A percentile compares a stretch with the other conserved stretches of the same genome.
Evolutionary conservation across 129 eudicot genomes (phyloP).

Genomic region (Flaveria linearis): DNA sequence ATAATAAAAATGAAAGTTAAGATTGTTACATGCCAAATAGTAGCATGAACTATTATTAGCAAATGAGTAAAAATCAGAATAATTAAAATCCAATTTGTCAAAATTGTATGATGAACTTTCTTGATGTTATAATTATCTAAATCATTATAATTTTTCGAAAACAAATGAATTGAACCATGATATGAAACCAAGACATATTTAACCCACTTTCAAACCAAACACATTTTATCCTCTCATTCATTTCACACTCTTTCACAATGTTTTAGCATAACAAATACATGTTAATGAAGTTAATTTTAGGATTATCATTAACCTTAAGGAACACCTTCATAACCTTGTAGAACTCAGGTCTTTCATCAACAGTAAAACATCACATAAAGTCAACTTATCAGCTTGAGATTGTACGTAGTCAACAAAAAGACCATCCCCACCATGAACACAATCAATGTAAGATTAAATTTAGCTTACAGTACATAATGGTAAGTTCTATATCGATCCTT

Average conservation of each 20-base stretch:
- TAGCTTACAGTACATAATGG: constrained; percentile 33
- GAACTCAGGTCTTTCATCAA: constrained; percentile 1
- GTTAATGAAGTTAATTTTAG: too few species aligned
- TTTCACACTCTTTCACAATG: not conserved
- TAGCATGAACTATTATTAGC: too few species aligned
- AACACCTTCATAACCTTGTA: constrained; percentile 4
- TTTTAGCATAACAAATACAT: not conserved
- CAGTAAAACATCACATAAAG: constrained; percentile 14
- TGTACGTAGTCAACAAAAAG: not conserved
- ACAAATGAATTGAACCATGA: too few species aligned
- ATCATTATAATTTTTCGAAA: too few species aligned
- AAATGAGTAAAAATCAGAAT: too few species aligned
- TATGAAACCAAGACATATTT: too few species aligned
- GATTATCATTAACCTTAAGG: not conserved
- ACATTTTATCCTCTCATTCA: too few species aligned
- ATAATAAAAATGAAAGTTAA: too few species aligned
- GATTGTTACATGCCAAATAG: too few species aligned
- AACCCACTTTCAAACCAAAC: not conserved
- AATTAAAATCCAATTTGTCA: too few species aligned
- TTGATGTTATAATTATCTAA: too few species aligned
- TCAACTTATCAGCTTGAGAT: constrained; percentile 13
- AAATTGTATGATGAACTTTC: too few species aligned
- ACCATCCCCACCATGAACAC: not conserved
- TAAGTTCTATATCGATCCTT: constrained; percentile 25
- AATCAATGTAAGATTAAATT: not conserved